These are phyloP conservation scores for Trichoderma parareesei DNA, from an alignment of 495 filamentous ascomycete species.

Conservation along the genomic window DNA sequence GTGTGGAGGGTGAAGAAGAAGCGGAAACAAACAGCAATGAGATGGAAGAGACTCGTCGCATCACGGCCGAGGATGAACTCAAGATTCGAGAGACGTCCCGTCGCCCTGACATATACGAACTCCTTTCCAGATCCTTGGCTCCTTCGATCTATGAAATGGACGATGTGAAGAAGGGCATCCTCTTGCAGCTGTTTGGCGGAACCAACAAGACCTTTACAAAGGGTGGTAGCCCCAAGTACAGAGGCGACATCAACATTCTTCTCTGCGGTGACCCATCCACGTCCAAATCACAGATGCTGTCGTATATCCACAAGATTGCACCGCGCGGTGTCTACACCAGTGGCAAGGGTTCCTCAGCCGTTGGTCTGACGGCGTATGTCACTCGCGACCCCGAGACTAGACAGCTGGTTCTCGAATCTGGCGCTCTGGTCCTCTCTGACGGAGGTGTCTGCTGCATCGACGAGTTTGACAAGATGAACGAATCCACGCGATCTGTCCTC, in stretches of 20 bases:
- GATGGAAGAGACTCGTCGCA: slow-evolving; percentile 72
- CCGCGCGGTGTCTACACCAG: slow-evolving; percentile 95
- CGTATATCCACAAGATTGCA: slow-evolving; percentile 95
- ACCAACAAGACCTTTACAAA: slow-evolving; percentile 99
- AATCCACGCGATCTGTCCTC: slow-evolving; percentile 87
- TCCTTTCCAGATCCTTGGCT: slow-evolving; percentile 84
- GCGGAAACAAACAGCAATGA: slow-evolving; percentile 70
- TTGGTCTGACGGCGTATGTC: slow-evolving; percentile 97
- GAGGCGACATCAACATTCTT: slow-evolving; percentile 95
- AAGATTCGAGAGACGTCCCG: slow-evolving; percentile 78
- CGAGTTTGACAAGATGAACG: slow-evolving; percentile 99
- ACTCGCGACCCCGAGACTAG: slow-evolving; percentile 86
- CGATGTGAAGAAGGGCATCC: slow-evolving; percentile 96
- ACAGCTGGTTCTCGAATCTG: slow-evolving; percentile 93
- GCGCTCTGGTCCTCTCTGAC: slow-evolving; percentile 89
- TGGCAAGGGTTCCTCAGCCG: slow-evolving; percentile 93
- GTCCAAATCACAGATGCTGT: slow-evolving; percentile 85
- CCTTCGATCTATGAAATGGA: slow-evolving; percentile 98
- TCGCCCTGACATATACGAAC: slow-evolving; percentile 84
- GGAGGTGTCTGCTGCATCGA: slow-evolving; percentile 98
- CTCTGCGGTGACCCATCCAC: slow-evolving; percentile 96
- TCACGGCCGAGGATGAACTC: slow-evolving; percentile 83
- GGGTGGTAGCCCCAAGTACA: slow-evolving; percentile 87
- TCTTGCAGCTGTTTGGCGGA: slow-evolving; percentile 92
- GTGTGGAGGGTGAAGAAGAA: slow-evolving; percentile 54